phyloP scores from a whole-genome alignment of 345 rosid genomes.

The Linum usitatissimum region DNA sequence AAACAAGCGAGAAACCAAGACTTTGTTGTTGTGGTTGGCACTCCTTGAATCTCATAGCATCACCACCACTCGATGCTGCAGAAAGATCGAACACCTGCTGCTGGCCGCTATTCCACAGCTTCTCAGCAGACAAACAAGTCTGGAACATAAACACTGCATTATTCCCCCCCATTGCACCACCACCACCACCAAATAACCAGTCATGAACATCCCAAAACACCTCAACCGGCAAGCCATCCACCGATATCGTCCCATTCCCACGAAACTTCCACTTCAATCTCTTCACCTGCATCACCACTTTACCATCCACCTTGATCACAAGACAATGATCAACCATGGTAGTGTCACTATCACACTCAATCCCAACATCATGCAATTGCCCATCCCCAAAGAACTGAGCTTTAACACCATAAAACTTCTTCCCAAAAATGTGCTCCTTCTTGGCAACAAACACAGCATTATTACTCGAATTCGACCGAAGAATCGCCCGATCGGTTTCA shows the following conservation, averaged over 20 bases:
- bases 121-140: conserved; percentile 41
- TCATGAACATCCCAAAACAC: conserved; percentile 91
- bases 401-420: conserved; percentile 58
- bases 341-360: conserved; percentile 53
- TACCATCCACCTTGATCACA: conserved; percentile 62
- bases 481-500: conserved; percentile 28
- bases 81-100: conserved; percentile 37
- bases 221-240: conserved; percentile 75
- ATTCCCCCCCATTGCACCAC: conserved; percentile 34
- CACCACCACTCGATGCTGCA: neutral
- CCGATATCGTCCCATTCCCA: conserved; percentile 72
- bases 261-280: conserved; percentile 89
- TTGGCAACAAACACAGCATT: conserved; percentile 45
- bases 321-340: conserved; percentile 44
- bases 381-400: conserved; percentile 66
- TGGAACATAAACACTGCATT: conserved; percentile 92
- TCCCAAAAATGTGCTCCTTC: conserved; percentile 77
- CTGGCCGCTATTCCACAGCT: conserved; percentile 19
- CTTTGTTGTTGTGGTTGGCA: conserved; percentile 48
- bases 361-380: conserved; percentile 47
- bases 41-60: conserved; percentile 31
- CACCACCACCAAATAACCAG: conserved; percentile 69
- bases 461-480: conserved; percentile 13
- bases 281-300: conserved; percentile 67
- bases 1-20: conserved; percentile 55